These are phyloP conservation scores for Glycine soja DNA, from an alignment of 306 rosid species.

Conservation along the genomic window DNA sequence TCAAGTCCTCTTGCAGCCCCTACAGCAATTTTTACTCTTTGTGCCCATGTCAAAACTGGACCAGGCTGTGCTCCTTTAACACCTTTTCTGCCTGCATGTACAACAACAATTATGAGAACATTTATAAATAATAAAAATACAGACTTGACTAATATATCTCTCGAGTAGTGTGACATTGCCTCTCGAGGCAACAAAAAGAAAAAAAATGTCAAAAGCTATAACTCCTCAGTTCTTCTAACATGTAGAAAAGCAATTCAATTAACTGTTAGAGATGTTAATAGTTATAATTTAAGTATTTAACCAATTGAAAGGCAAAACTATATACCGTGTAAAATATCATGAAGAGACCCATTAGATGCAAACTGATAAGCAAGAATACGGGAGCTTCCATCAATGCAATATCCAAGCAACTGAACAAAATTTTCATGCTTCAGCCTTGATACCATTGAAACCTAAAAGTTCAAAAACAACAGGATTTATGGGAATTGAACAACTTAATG, in stretches of 20 bases:
- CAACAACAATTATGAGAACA: constrained; percentile 26
- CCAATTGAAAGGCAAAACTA: constrained; percentile 39
- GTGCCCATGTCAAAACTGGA: constrained; percentile 91
- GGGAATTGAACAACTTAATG: constrained; percentile 27
- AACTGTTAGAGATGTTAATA: background rate
- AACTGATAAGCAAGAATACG: constrained; percentile 90
- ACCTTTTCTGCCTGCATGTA: constrained; percentile 85
- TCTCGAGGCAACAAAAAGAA: constrained; percentile 23
- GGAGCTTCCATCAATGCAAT: constrained; percentile 81
- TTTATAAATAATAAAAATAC: background rate
- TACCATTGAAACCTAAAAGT: constrained; percentile 88
- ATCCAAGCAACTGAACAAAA: constrained; percentile 86
- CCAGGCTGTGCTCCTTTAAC: constrained; percentile 98
- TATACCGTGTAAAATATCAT: constrained; percentile 93
- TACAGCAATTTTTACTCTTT: constrained; percentile 94
- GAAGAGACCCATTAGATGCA: constrained; percentile 98
- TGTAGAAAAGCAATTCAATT: background rate
- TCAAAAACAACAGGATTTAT: constrained; percentile 27
- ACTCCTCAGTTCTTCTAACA: constrained; percentile 38
- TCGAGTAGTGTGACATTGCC: background rate
- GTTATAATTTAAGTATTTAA: constrained; percentile 19
- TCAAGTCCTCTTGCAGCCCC: constrained; percentile 98
- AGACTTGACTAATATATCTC: constrained; percentile 25
- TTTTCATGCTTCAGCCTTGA: constrained; percentile 90
- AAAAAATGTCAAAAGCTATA: background rate